Conservation (phyloP, 768 basidiomycete genomes). For the Mycena leptocephala region DNA sequence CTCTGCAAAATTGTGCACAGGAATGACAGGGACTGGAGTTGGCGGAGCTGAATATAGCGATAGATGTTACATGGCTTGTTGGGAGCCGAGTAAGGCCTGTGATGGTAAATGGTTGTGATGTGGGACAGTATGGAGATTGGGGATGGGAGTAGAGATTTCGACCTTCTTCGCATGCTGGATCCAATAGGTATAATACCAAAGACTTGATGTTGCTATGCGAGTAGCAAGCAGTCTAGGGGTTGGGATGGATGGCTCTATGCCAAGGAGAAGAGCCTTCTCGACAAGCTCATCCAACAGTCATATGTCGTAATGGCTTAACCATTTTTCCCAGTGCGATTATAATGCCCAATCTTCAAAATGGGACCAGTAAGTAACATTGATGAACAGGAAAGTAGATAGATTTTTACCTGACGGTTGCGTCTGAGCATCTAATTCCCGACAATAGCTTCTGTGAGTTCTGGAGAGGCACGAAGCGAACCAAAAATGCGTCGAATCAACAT, state of each 20-base stretch:
- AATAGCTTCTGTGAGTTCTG: too few relatives aligned
- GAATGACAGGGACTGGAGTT: too few relatives aligned
- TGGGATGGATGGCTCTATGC: not conserved
- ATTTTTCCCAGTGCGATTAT: too few relatives aligned
- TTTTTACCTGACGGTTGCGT: too few relatives aligned
- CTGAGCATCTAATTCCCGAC: too few relatives aligned
- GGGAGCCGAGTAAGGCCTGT: not conserved
- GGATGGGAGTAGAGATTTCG: not conserved
- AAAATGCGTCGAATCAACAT: not conserved
- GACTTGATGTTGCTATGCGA: too few relatives aligned
- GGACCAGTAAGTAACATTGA: not conserved
- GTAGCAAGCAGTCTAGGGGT: too few relatives aligned
- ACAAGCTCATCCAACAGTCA: not conserved
- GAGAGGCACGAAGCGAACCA: too few relatives aligned
- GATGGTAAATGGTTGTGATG: not conserved
- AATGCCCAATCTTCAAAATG: not conserved
- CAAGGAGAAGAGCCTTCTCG: not conserved
- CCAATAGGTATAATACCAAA: too few relatives aligned
- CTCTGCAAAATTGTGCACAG: too few relatives aligned
- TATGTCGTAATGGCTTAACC: too few relatives aligned
- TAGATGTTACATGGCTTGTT: not conserved
- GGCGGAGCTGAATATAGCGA: too few relatives aligned
- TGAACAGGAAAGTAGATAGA: not conserved
- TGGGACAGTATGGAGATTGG: not conserved
- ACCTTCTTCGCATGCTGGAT: not conserved